These are phyloP conservation scores for Camelina laxa DNA, from an alignment of 345 rosid species.

Conservation along the genomic window DNA sequence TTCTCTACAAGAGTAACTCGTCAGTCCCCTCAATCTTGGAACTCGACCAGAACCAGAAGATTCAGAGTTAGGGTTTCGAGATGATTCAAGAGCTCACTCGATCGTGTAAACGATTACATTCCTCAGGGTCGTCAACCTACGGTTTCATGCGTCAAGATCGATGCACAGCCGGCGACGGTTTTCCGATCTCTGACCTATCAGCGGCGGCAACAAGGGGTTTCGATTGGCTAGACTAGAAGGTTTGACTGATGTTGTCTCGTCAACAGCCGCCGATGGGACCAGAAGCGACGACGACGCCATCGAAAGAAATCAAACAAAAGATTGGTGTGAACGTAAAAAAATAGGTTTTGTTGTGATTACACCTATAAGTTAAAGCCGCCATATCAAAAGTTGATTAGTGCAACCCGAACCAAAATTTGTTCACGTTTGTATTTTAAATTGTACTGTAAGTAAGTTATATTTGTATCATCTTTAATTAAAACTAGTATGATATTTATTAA, in stretches of 20 bases:
- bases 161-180: neutral
- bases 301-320: conserved; percentile 21
- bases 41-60: neutral
- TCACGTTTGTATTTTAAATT: neutral
- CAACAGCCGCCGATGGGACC: conserved; percentile 13
- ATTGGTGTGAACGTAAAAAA: conserved; percentile 7
- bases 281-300: conserved; percentile 24
- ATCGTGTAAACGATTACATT: neutral
- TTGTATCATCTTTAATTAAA: neutral
- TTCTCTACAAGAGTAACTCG: no score
- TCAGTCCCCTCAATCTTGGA: neutral
- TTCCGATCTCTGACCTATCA: neutral
- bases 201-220: neutral
- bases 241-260: conserved; percentile 21
- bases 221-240: neutral
- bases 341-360: neutral
- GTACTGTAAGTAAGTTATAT: neutral
- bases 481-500: neutral
- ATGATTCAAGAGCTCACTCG: neutral
- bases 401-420: neutral
- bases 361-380: conserved; percentile 3
- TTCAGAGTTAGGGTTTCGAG: neutral
- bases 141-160: neutral
- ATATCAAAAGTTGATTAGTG: neutral
- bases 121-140: neutral